Conservation (phyloP, 2,329 filamentous ascomycete species). For the Plenodomus tracheiphilus region DNA sequence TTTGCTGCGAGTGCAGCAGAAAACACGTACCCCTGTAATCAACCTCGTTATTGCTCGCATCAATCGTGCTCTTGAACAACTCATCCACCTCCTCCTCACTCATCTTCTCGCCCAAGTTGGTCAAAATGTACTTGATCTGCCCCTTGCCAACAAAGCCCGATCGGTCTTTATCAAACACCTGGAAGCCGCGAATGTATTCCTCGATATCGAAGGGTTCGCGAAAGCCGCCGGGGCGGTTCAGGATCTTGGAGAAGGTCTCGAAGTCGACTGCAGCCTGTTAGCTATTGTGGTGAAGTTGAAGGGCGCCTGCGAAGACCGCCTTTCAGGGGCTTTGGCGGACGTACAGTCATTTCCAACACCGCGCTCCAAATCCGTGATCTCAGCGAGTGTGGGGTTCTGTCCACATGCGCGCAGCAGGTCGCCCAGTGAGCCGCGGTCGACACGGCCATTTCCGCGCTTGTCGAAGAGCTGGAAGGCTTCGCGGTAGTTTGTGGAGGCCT, state of each 20-base stretch:
- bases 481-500: conserved; percentile 96
- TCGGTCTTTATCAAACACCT: conserved; percentile 99
- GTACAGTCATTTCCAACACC: conserved; percentile 87
- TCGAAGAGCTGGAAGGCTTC: conserved; percentile 99
- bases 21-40: conserved; percentile 82
- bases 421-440: conserved; percentile 81
- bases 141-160: conserved; percentile 97
- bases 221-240: conserved; percentile 97
- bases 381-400: conserved; percentile 93
- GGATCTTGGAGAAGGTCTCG: conserved; percentile 92
- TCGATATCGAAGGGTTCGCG: conserved; percentile 96
- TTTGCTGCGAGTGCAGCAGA: not conserved
- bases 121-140: conserved; percentile 96
- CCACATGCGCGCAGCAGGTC: conserved; percentile 95
- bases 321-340: no score
- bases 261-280: conserved; percentile 75
- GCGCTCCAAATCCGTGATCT: conserved; percentile 92
- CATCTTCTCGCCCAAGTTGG: conserved; percentile 99
- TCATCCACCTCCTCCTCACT: conserved; percentile 98
- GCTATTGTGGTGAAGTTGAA: not conserved
- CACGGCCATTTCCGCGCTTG: conserved; percentile 96
- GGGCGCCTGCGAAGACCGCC: no score
- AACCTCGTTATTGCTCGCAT: conserved; percentile 93
- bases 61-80: conserved; percentile 89
- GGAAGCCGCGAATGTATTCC: conserved; percentile 97